Percentiles rank a stretch among this genome's conserved stretches.
These are phyloP conservation scores for Tricholoma sp. DNA, from an alignment of 768 basidiomycete genomes.

Conservation along the genomic window DNA sequence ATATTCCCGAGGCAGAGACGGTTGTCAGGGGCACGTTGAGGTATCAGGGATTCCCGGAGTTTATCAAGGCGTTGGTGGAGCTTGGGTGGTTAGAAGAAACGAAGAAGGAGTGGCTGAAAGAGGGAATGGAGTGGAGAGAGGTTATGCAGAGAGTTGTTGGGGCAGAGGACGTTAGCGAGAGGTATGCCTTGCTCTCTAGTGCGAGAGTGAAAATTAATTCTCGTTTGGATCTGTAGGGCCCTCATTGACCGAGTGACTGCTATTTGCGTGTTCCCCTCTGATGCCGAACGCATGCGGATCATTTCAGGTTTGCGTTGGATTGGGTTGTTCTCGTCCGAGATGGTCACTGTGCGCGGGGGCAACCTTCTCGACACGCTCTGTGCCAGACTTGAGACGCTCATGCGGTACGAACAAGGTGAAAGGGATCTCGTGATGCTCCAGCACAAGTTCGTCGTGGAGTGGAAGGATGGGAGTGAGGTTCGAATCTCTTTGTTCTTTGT, in stretches of 20 bases:
- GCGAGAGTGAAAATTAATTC: background rate
- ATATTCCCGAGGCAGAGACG: conserved; percentile 91
- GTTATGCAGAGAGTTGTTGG: conserved; percentile 72
- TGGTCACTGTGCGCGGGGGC: conserved; percentile 53
- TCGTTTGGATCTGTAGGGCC: conserved; percentile 36
- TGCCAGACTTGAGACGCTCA: conserved; percentile 81
- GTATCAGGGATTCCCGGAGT: conserved; percentile 96
- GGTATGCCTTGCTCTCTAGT: conserved; percentile 33
- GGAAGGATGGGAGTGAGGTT: conserved; percentile 74
- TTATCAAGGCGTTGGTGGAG: conserved; percentile 81
- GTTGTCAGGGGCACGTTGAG: conserved; percentile 89
- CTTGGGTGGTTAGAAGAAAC: conserved; percentile 81
- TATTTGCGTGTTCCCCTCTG: conserved; percentile 68
- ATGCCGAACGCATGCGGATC: conserved; percentile 68
- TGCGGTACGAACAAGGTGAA: conserved; percentile 88
- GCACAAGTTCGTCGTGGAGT: conserved; percentile 94
- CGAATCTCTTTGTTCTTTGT: conserved; percentile 14
- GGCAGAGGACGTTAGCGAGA: conserved; percentile 63
- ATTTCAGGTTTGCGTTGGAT: conserved; percentile 91
- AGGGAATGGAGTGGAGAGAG: conserved; percentile 77
- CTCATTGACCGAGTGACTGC: conserved; percentile 68
- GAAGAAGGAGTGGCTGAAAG: conserved; percentile 72
- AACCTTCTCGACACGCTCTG: conserved; percentile 95
- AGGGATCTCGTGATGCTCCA: conserved; percentile 97
- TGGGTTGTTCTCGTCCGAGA: conserved; percentile 78